Evolutionary conservation across 2,329 filamentous ascomycete genomes (phyloP).

Genomic region (Fusarium floridanum): DNA sequence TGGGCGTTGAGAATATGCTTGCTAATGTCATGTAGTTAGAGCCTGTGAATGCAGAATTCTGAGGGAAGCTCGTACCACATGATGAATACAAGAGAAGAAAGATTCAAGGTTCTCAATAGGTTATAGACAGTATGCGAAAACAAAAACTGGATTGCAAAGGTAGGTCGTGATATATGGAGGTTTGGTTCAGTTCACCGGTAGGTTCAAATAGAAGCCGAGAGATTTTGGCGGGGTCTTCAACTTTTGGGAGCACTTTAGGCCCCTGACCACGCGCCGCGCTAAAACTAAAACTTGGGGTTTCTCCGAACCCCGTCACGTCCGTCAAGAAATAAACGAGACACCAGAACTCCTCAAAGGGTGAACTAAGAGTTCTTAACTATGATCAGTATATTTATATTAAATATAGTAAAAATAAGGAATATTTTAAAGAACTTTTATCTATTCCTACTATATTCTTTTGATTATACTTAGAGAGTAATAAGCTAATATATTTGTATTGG

Average conservation of each 20-base stretch:
- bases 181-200: not conserved
- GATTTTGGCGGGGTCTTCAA: conserved; percentile 38
- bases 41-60: not conserved
- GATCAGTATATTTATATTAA: too few species aligned
- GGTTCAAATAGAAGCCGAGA: conserved; percentile 15
- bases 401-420: too few species aligned
- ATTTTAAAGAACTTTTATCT: too few species aligned
- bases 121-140: not conserved
- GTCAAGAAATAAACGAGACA: too few species aligned
- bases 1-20: conserved; percentile 99
- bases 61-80: conserved; percentile 55
- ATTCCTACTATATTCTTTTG: too few species aligned
- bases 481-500: too few species aligned
- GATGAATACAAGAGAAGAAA: not conserved
- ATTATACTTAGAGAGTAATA: too few species aligned
- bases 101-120: not conserved
- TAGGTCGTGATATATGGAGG: not conserved
- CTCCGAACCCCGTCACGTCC: not conserved
- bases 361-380: too few species aligned
- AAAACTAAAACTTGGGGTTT: conserved; percentile 5
- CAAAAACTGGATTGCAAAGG: not conserved
- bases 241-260: not conserved
- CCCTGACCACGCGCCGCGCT: conserved; percentile 22
- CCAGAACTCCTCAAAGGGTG: too few species aligned
- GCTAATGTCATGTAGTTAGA: conserved; percentile 61